Evolutionary conservation across 148 eudicot genomes (phyloP).

Genomic region (Salicornia ramosissima): DNA sequence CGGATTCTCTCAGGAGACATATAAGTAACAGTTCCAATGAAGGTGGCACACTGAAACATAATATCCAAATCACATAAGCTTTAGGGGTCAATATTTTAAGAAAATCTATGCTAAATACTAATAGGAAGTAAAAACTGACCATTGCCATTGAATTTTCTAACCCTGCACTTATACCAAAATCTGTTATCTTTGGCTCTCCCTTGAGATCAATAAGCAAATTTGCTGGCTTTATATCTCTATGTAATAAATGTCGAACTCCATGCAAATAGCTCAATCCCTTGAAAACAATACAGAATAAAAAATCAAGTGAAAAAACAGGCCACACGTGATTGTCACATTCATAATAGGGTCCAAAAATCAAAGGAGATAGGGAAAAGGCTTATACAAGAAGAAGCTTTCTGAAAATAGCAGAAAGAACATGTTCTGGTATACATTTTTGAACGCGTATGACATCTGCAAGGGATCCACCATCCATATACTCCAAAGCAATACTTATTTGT

Average conservation of each 20-base stretch:
- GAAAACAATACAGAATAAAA: slow-evolving; percentile 20
- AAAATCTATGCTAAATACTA: background rate
- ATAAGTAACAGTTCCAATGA: slow-evolving; percentile 95
- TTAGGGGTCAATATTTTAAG: background rate
- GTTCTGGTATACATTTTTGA: slow-evolving; percentile 68
- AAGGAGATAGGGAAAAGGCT: background rate
- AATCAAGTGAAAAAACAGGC: background rate
- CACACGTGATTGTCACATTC: background rate
- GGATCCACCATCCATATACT: slow-evolving; percentile 98
- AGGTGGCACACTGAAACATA: slow-evolving; percentile 83
- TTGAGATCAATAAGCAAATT: slow-evolving; percentile 91
- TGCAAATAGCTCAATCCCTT: slow-evolving; percentile 90
- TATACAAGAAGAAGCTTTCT: slow-evolving; percentile 70
- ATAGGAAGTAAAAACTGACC: slow-evolving; percentile 37
- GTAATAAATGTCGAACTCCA: slow-evolving; percentile 80
- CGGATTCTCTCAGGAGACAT: slow-evolving; percentile 98
- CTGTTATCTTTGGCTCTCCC: slow-evolving; percentile 97
- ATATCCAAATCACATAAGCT: background rate
- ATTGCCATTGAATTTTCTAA: slow-evolving; percentile 94
- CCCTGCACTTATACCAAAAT: slow-evolving; percentile 99
- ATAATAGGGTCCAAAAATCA: background rate
- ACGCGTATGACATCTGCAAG: slow-evolving; percentile 66
- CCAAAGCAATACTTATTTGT: slow-evolving; percentile 94
- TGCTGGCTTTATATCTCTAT: slow-evolving; percentile 97
- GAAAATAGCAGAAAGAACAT: slow-evolving; percentile 70